Percentiles rank a stretch among this genome's conserved stretches.
These are phyloP conservation scores for Hericium coralloides DNA, from an alignment of 768 basidiomycete genomes.

Conservation along the genomic window DNA sequence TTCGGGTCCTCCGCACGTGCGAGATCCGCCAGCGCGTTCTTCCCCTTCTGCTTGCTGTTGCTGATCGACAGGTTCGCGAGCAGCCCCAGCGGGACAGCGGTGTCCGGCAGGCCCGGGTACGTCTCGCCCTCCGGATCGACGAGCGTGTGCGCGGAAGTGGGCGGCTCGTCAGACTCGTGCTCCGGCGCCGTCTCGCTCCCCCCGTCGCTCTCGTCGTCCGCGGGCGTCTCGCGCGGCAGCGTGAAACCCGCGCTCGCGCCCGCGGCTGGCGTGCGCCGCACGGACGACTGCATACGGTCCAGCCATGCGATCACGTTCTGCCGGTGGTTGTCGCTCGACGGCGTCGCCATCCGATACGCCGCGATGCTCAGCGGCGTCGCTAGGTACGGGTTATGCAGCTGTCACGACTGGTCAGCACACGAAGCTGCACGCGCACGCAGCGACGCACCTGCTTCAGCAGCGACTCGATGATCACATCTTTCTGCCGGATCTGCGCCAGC, in stretches of 20 bases:
- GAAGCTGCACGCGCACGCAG: neutral
- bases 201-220: constrained; percentile 20
- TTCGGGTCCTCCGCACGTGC: constrained; percentile 5
- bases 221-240: constrained; percentile 11
- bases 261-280: constrained; percentile 38
- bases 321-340: constrained; percentile 64
- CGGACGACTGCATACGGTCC: constrained; percentile 55
- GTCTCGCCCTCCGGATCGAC: constrained; percentile 33
- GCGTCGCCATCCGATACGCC: constrained; percentile 70
- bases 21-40: constrained; percentile 21
- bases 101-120: constrained; percentile 47
- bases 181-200: constrained; percentile 9
- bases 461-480: constrained; percentile 79
- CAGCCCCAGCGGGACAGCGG: constrained; percentile 66
- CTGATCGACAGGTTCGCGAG: constrained; percentile 65
- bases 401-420: constrained; percentile 6
- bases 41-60: constrained; percentile 36
- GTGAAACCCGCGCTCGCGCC: constrained; percentile 39
- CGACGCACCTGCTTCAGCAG: constrained; percentile 66
- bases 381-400: constrained; percentile 75
- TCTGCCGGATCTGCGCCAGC: constrained; percentile 78
- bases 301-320: constrained; percentile 67
- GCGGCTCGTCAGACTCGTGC: constrained; percentile 7
- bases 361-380: constrained; percentile 75
- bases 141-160: constrained; percentile 15